Base-by-base conservation (phyloP, 2,329 filamentous ascomycete species). In the Stagonosporopsis chrysanthemi region DNA sequence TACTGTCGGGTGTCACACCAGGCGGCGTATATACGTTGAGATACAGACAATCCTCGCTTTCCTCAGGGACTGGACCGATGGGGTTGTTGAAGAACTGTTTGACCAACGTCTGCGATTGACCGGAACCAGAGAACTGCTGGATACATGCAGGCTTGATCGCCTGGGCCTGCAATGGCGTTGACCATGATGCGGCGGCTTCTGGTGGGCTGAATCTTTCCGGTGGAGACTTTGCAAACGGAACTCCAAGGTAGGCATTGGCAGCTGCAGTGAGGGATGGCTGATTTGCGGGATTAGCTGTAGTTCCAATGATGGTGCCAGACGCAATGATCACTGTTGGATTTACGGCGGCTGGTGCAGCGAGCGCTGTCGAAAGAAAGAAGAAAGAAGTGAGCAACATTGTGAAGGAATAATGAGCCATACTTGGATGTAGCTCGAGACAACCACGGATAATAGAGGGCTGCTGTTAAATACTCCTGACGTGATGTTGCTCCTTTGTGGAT, bases 1-100 rank as follows among this genome's bases (percentile, higher is more conserved):
- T 62, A 33, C 61, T 63, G 12, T 24, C 42, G 17, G 38, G 15
- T 26, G 46, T 52, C 28, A 23, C 46, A 50, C n/a, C 50, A 9
- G 55, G 33, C 6, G 75, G 75, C 1, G 68, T 71, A 17, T 71
- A 70, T 1, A 78, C 69, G 50, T 79, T 76, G 9, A 77, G 64
- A 15, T 75, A 71, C 17, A 79, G 49, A 51, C 76, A 79, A 51
- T 79, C 75, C 35, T 79, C 76, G 24, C 61, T 68, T 40, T 71
- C 68, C 28, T 54, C 51, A 4, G 58, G 60, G 2, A 59, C 51
- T 9, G 59, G 55, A n/a, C 59, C 60, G 17, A 35, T 15, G 3
- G 55, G 61, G 41, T 65, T 62, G 24, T 41, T 65, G 48, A 52
- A 56, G 22, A 46, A 52, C 22, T 45, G 52, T 24, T 52, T 58